Evolutionary conservation across 2,329 filamentous ascomycete genomes (phyloP).

Genomic region (Aspergillus calidoustus): DNA sequence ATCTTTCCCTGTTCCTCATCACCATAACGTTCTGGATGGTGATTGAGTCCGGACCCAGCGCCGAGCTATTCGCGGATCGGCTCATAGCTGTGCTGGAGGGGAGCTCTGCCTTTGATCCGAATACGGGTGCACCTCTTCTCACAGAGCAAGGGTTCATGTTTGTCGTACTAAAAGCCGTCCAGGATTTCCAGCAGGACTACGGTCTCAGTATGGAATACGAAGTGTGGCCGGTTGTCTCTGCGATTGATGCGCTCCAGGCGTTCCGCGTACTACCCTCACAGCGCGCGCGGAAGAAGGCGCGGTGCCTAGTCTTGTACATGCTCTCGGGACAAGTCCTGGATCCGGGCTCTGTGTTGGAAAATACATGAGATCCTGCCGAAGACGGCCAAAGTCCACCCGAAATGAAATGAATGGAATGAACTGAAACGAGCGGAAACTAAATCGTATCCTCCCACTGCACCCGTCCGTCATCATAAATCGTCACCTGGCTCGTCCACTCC

Average conservation of each 20-base stretch:
- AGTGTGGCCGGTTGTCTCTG: background rate
- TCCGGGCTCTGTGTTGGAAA: background rate
- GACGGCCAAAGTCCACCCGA: background rate
- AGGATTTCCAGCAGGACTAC: background rate
- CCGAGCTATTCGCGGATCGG: background rate
- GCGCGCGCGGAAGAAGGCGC: background rate
- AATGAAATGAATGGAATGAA: background rate
- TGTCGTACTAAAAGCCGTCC: background rate
- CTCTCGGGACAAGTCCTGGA: background rate
- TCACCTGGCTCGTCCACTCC: constrained; percentile 1
- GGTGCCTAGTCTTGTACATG: background rate
- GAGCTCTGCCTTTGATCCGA: background rate
- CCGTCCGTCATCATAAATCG: background rate
- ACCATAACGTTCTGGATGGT: background rate
- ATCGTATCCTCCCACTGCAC: background rate
- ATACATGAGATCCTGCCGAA: background rate
- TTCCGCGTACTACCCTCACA: background rate
- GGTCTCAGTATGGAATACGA: background rate
- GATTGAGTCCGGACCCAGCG: background rate
- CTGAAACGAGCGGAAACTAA: background rate
- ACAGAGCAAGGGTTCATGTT: constrained; percentile 1
- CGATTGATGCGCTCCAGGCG: background rate
- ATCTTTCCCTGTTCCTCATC: background rate
- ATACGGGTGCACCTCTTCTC: background rate
- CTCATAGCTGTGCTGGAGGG: background rate